Evolutionary conservation across 257 asterid genomes (phyloP).

Genomic region (Solanum appendiculatum): DNA sequence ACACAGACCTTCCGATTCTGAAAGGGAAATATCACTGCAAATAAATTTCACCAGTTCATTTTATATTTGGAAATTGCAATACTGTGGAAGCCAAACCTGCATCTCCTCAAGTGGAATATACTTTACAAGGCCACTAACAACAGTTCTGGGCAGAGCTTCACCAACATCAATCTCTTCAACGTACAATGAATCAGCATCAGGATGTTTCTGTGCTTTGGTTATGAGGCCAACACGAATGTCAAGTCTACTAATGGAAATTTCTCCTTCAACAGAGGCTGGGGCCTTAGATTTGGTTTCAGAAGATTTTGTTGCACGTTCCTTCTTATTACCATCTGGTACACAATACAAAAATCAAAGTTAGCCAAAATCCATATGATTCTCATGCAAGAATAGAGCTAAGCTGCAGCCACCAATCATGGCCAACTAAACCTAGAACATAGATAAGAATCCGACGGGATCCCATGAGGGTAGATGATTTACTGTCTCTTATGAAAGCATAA

Average conservation of each 20-base stretch:
- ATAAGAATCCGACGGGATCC: background rate
- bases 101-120: slow-evolving; percentile 81
- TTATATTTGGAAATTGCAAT: background rate
- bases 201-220: slow-evolving; percentile 74
- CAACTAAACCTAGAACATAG: background rate
- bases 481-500: background rate
- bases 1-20: slow-evolving; percentile 96
- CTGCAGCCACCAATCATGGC: background rate
- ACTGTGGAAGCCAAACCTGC: slow-evolving; percentile 46
- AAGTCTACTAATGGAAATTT: slow-evolving; percentile 59
- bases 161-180: slow-evolving; percentile 98
- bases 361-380: background rate
- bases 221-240: slow-evolving; percentile 94
- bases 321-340: slow-evolving; percentile 41
- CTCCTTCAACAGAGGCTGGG: slow-evolving; percentile 45
- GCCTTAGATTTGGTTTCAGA: slow-evolving; percentile 49
- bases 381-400: background rate
- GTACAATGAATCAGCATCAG: slow-evolving; percentile 85
- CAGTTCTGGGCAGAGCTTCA: slow-evolving; percentile 79
- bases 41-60: background rate
- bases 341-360: slow-evolving; percentile 2
- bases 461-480: background rate
- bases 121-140: slow-evolving; percentile 96
- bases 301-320: slow-evolving; percentile 53
- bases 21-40: background rate